These are phyloP conservation scores for Flagelloscypha sp. DNA, from an alignment of 768 basidiomycete genomes.

Conservation along the genomic window DNA sequence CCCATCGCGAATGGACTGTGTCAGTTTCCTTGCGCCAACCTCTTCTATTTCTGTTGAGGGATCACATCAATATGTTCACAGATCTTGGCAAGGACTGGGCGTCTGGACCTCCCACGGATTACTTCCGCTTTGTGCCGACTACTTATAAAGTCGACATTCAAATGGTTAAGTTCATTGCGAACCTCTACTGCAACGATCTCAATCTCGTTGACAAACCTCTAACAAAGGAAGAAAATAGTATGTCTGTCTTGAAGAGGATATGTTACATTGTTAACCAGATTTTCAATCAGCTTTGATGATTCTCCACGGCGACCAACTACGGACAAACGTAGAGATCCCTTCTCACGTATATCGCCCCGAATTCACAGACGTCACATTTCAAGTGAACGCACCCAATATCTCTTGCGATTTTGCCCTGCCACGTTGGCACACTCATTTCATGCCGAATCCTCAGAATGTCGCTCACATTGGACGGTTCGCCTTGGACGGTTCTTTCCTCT, in stretches of 20 bases:
- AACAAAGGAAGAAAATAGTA: conserved; percentile 79
- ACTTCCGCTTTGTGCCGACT: conserved; percentile 77
- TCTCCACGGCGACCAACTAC: conserved; percentile 50
- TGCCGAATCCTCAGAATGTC: conserved; percentile 56
- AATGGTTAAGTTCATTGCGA: conserved; percentile 68
- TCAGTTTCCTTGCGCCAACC: conserved; percentile 66
- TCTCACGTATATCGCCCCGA: conserved; percentile 69
- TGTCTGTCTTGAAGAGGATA: conserved; percentile 9
- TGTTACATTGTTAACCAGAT: too few species aligned
- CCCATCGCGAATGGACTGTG: conserved; percentile 69
- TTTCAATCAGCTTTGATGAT: conserved; percentile 57
- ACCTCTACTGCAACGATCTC: conserved; percentile 87
- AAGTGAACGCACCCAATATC: conserved; percentile 49
- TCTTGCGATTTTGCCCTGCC: conserved; percentile 62
- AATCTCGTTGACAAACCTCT: conserved; percentile 92
- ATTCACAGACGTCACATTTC: conserved; percentile 58
- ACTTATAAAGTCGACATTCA: conserved; percentile 64
- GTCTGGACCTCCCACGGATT: conserved; percentile 73
- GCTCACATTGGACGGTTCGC: conserved; percentile 49
- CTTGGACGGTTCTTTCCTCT: conserved; percentile 66
- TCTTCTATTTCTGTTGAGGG: conserved; percentile 70
- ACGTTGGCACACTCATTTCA: conserved; percentile 79
- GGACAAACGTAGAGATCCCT: conserved; percentile 46
- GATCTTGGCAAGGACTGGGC: conserved; percentile 93
- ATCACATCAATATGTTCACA: conserved; percentile 90